Base-by-base conservation (phyloP, 2,329 filamentous ascomycete genomes). In the Xylaria sp. region DNA sequence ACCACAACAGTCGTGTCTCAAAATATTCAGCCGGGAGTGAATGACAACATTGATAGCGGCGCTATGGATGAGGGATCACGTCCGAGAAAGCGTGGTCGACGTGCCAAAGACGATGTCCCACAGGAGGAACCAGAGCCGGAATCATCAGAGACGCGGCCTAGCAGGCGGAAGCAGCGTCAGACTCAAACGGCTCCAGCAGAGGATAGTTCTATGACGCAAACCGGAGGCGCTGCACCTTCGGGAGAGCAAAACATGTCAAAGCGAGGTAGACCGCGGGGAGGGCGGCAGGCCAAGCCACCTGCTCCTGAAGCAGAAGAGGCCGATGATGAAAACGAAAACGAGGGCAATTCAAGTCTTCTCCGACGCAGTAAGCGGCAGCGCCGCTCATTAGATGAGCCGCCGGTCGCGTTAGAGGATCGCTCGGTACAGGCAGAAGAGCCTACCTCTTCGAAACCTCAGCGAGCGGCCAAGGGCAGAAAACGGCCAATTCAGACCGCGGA, bases 311-410 rank as follows among this genome's bases (percentile, higher is more conserved):
- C 70, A 50, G 76, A 76, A 24, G 75, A 78, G 53, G 75, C 76
- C 19, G 77, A 78, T 36, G 75, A 77, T 36, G 76, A 77, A 63
- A 73, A 76, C 27, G 76, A 78, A 56, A 72, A 77, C n/a, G 76
- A 78, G 55, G 74, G 61, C 3, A 64, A 75, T 36, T 74, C 75
- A 2, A 77, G 73, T 19, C 60, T 76, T 39, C 72, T 75, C 30
- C 69, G 75, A 56, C 67, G 75, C 2, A 76, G 74, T 64, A 70
- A 69, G 57, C 74, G 74, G 56, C 47, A 71, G 65, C 69, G 71
- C 14, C 68, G 64, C 19, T 69, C 71, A 4, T 64, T 56, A 19
- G 54, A 67, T 9, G 54, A 67, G 6, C 5, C 27, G n/a, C n/a
- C 36, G n/a, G 12, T 30, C 47, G 1, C 27, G 2, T 17, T 51